Percentiles rank a stretch among this genome's conserved stretches.
phyloP scores from a whole-genome alignment of 257 asterid species.

The Solanum neorickii region DNA sequence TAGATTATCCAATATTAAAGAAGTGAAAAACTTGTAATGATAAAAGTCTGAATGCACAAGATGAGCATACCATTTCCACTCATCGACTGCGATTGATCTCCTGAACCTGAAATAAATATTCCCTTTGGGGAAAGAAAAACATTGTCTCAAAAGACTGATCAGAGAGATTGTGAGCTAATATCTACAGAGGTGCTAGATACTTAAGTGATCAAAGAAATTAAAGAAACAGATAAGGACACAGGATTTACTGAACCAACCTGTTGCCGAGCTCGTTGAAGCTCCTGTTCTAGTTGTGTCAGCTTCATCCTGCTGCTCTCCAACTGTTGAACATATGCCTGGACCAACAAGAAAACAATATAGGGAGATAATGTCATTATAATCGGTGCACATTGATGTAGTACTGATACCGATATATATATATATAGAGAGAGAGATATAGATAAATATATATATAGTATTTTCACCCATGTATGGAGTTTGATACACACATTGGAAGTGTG shows the following conservation, averaged over 20 bases:
- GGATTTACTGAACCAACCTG: constrained; percentile 41
- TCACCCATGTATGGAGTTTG: neutral
- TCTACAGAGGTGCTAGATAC: neutral
- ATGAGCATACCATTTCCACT: constrained; percentile 76
- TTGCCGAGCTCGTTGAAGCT: constrained; percentile 97
- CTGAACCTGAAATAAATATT: constrained; percentile 88
- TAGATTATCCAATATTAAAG: neutral
- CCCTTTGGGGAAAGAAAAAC: constrained; percentile 45
- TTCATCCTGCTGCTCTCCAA: constrained; percentile 99
- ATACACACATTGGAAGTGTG: neutral
- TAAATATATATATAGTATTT: neutral
- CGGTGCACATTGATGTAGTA: neutral
- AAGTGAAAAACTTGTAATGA: neutral
- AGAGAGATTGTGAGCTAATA: neutral
- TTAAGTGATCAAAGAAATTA: neutral
- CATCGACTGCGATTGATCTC: constrained; percentile 85
- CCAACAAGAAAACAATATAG: constrained; percentile 6
- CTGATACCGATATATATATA: neutral
- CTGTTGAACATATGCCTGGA: constrained; percentile 93
- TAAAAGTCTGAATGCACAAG: constrained; percentile 11
- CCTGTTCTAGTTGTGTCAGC: constrained; percentile 97
- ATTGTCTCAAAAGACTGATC: constrained; percentile 2
- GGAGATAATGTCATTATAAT: neutral
- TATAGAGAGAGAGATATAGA: neutral
- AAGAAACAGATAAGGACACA: neutral